These are phyloP conservation scores for Cordyceps cateniannulata DNA, from an alignment of 2,329 filamentous ascomycete species.

Conservation along the genomic window DNA sequence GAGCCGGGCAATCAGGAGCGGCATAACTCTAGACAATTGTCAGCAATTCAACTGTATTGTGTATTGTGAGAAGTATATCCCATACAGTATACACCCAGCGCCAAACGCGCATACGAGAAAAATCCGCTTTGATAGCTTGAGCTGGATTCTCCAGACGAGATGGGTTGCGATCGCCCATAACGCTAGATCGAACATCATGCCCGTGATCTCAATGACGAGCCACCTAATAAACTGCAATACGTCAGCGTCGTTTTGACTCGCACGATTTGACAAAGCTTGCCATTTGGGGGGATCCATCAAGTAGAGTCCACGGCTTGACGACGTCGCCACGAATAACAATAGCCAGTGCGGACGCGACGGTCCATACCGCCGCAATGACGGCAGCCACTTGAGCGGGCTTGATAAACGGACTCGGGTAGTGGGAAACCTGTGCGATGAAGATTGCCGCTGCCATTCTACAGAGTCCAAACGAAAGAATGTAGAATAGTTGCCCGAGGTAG, in stretches of 20 bases:
- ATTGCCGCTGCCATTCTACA: neutral
- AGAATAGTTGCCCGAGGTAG: neutral
- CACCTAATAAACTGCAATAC: neutral
- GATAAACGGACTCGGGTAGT: neutral
- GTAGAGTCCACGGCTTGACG: neutral
- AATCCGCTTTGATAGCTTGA: neutral
- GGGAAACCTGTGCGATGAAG: neutral
- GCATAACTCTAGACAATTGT: neutral
- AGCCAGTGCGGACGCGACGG: neutral
- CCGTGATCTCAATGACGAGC: neutral
- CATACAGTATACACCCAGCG: neutral
- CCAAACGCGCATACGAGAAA: constrained; percentile 3
- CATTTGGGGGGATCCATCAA: neutral
- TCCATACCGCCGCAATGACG: neutral
- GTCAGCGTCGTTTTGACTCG: neutral
- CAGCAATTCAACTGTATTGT: too few relatives aligned
- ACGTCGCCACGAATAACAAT: neutral
- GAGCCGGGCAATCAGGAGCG: constrained; percentile 1
- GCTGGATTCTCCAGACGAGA: constrained; percentile 5
- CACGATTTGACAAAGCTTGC: neutral
- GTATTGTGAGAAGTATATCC: too few relatives aligned
- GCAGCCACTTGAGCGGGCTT: neutral
- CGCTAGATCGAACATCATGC: neutral
- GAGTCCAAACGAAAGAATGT: neutral
- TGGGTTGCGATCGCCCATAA: neutral